phyloP scores from a whole-genome alignment of 257 asterid species.

The Penstemon davidsonii region DNA sequence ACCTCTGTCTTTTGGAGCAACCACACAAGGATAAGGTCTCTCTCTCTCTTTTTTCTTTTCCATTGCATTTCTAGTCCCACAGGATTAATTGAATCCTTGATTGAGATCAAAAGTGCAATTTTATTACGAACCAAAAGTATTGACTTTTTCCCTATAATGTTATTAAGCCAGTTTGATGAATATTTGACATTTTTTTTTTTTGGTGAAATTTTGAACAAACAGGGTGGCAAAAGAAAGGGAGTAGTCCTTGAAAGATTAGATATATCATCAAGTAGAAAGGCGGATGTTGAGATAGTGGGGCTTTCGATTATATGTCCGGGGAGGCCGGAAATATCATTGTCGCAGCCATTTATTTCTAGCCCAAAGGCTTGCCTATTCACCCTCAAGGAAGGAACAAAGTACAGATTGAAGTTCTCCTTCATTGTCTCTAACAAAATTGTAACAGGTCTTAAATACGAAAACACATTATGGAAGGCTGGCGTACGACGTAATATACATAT shows the following conservation, averaged over 20 bases:
- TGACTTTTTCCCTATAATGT: no score
- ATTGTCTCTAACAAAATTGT: slow-evolving; percentile 47
- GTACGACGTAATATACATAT: slow-evolving; percentile 32
- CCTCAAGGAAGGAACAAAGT: slow-evolving; percentile 53
- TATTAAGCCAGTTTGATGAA: no score
- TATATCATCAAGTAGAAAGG: slow-evolving; percentile 18
- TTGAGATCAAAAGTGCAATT: no score
- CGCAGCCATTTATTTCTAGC: slow-evolving; percentile 49
- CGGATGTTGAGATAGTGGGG: slow-evolving; percentile 39
- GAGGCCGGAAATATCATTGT: slow-evolving; percentile 41
- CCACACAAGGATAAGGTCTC: slow-evolving; percentile 22
- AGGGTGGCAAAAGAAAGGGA: slow-evolving; percentile 32
- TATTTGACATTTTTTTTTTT: neutral
- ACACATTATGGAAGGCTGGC: slow-evolving; percentile 56
- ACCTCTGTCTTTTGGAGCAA: neutral
- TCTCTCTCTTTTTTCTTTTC: neutral
- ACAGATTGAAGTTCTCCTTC: slow-evolving; percentile 49
- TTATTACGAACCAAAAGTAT: no score
- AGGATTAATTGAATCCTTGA: neutral
- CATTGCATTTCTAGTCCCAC: neutral
- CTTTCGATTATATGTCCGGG: slow-evolving; percentile 47
- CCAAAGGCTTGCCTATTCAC: slow-evolving; percentile 58
- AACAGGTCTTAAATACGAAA: slow-evolving; percentile 51
- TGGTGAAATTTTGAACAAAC: no score
- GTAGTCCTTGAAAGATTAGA: slow-evolving; percentile 30